phyloP scores from a whole-genome alignment of 441 rosid genomes.

The Metrosideros polymorpha region DNA sequence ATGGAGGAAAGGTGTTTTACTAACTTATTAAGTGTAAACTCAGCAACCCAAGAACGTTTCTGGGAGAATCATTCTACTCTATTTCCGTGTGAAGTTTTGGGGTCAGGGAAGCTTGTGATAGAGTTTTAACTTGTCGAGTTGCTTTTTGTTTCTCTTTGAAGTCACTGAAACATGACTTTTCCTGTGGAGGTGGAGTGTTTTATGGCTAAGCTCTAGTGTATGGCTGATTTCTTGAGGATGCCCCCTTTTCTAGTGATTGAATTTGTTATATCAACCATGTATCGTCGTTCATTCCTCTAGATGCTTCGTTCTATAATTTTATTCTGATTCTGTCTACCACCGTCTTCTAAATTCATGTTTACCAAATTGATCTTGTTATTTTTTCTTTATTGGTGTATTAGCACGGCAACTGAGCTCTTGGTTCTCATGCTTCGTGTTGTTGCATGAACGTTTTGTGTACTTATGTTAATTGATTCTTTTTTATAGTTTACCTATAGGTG shows the following conservation, averaged over 20 bases:
- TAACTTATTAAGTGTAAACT: background rate
- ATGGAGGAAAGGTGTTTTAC: background rate
- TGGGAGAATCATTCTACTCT: background rate
- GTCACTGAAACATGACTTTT: background rate
- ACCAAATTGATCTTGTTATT: background rate
- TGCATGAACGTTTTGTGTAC: background rate
- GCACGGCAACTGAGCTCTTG: background rate
- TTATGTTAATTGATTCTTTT: background rate
- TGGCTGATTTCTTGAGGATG: background rate
- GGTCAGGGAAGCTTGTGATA: background rate
- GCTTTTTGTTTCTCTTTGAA: background rate
- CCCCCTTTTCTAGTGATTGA: background rate
- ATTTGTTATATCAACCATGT: background rate
- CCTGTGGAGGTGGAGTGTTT: background rate
- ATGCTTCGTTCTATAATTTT: background rate
- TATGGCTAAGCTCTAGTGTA: background rate
- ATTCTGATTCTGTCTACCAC: background rate
- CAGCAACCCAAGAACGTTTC: background rate
- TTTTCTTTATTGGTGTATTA: background rate
- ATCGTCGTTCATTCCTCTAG: background rate
- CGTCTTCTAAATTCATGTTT: background rate
- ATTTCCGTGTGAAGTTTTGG: background rate
- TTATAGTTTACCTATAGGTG: background rate
- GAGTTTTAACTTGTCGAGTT: background rate
- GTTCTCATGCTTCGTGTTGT: background rate